phyloP scores from a whole-genome alignment of 768 basidiomycete species.

The Tulasnella sp. region DNA sequence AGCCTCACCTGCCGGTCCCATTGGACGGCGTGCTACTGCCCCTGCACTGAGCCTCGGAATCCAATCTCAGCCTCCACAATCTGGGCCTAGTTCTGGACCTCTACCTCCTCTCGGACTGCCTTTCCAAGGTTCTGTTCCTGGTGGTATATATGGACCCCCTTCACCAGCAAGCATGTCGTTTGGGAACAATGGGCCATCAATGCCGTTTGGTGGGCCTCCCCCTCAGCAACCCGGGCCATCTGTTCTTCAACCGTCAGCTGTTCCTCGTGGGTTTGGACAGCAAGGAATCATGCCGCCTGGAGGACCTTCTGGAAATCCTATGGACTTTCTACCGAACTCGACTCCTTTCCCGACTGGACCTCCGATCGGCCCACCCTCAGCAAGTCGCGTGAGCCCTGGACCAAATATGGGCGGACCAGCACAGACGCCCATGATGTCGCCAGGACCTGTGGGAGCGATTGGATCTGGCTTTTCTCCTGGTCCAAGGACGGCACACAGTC shows the following conservation, averaged over 20 bases:
- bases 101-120: not conserved
- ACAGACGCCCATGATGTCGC: conserved; percentile 19
- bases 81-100: not conserved
- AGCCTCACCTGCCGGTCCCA: not conserved
- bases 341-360: conserved; percentile 14
- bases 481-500: conserved; percentile 13
- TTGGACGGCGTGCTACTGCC: not conserved
- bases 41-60: not conserved
- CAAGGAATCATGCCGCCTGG: not conserved
- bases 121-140: not conserved
- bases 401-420: conserved; percentile 3
- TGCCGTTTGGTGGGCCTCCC: conserved; percentile 9
- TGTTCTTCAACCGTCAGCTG: conserved; percentile 19
- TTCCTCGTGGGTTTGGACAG: conserved; percentile 21
- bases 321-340: conserved; percentile 9
- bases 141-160: conserved; percentile 8
- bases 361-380: conserved; percentile 7
- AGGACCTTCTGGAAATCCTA: not conserved
- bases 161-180: conserved; percentile 24
- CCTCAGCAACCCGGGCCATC: conserved; percentile 10
- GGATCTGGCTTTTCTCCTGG: conserved; percentile 21
- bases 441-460: conserved; percentile 4
- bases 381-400: conserved; percentile 14
- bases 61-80: conserved; percentile 13
- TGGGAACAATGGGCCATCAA: not conserved